These are phyloP conservation scores for Tulasnella sp. DNA, from an alignment of 768 basidiomycete genomes.

Conservation along the genomic window DNA sequence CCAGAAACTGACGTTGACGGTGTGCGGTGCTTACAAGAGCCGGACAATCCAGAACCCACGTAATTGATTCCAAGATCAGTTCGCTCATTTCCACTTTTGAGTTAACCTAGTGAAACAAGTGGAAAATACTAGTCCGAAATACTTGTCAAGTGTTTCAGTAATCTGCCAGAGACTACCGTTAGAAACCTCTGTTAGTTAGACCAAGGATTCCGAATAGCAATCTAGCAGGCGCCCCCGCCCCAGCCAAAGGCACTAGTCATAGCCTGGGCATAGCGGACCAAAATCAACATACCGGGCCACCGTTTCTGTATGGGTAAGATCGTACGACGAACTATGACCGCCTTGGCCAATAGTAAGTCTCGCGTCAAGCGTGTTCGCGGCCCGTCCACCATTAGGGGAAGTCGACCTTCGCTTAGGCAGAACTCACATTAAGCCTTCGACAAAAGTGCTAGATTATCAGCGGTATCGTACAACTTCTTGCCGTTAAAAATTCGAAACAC, in stretches of 20 bases:
- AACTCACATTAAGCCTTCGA: background rate
- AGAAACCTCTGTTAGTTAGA: background rate
- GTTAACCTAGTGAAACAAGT: background rate
- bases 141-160: background rate
- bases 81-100: background rate
- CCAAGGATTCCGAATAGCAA: background rate
- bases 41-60: background rate
- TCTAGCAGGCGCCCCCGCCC: background rate
- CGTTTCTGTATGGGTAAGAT: background rate
- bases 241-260: background rate
- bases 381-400: background rate
- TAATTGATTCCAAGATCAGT: background rate
- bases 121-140: background rate
- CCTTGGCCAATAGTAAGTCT: background rate
- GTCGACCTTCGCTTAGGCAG: background rate
- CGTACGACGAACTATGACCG: background rate
- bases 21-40: background rate
- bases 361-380: background rate
- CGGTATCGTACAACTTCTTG: background rate
- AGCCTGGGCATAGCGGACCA: too few relatives aligned
- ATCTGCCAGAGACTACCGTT: background rate
- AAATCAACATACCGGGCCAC: background rate
- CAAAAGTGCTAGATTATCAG: background rate
- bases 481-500: background rate
- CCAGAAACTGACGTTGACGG: background rate